These are phyloP conservation scores for Fragaria ananassa DNA, from an alignment of 306 rosid species.

Conservation along the genomic window DNA sequence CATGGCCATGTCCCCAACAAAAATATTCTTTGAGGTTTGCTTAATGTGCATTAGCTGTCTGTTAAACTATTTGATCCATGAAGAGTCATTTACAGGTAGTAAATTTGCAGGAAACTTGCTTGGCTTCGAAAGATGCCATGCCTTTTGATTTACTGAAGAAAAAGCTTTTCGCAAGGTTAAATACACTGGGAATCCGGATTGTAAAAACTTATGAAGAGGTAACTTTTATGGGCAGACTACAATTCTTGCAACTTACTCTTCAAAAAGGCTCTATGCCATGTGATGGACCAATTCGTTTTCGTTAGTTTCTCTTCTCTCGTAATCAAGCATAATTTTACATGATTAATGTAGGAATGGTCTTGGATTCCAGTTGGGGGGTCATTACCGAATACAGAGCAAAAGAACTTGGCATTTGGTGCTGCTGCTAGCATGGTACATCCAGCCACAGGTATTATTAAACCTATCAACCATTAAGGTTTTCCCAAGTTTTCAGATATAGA, in stretches of 20 bases:
- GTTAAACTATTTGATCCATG: conserved; percentile 19
- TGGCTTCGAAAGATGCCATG: conserved; percentile 96
- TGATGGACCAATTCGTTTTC: neutral
- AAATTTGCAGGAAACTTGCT: conserved; percentile 84
- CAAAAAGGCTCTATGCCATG: neutral
- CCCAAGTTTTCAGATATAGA: conserved; percentile 19
- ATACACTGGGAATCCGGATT: conserved; percentile 82
- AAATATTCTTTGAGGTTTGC: conserved; percentile 92
- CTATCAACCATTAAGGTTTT: neutral
- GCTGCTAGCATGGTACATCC: conserved; percentile 99
- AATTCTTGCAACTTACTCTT: conserved; percentile 10
- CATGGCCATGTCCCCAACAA: conserved; percentile 91
- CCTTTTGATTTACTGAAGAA: conserved; percentile 87
- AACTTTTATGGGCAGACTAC: conserved; percentile 20
- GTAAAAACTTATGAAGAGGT: conserved; percentile 86
- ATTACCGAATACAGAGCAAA: conserved; percentile 91
- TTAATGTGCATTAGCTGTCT: conserved; percentile 16
- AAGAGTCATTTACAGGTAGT: conserved; percentile 19
- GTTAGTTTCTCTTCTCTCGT: conserved; percentile 2
- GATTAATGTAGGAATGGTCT: conserved; percentile 80
- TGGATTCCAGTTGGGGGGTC: conserved; percentile 99
- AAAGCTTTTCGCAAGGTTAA: conserved; percentile 76
- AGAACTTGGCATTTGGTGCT: conserved; percentile 95
- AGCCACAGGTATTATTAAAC: conserved; percentile 65
- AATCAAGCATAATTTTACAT: conserved; percentile 15